Percentiles rank a stretch among this genome's conserved stretches.
Conservation (phyloP, 257 asterid species). For the Solanum etuberosum region DNA sequence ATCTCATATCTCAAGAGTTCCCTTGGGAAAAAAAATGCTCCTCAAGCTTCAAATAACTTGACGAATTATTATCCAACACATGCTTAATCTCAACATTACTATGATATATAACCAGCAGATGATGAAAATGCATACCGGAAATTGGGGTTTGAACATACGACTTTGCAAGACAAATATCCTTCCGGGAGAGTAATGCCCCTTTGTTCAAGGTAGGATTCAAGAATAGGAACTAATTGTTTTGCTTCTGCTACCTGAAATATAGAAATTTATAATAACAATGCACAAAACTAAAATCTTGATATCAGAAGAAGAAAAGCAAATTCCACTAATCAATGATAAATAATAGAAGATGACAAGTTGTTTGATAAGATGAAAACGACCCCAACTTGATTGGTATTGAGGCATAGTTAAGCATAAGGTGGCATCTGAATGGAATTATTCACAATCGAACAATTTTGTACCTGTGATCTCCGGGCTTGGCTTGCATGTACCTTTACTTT, state of each 20-base stretch:
- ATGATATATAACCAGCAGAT: not conserved
- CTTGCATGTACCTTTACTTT: not conserved
- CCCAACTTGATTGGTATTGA: not conserved
- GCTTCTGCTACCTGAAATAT: constrained; percentile 56
- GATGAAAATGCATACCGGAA: constrained; percentile 40
- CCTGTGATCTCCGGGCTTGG: not conserved
- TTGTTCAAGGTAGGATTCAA: constrained; percentile 81
- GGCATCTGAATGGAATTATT: not conserved
- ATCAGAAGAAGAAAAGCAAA: not conserved
- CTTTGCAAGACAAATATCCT: constrained; percentile 67
- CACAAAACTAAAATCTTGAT: not conserved
- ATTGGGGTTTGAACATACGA: constrained; percentile 78
- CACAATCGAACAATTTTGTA: not conserved
- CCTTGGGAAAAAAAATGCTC: not conserved
- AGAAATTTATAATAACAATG: not conserved
- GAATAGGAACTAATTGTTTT: constrained; percentile 51
- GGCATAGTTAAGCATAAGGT: not conserved
- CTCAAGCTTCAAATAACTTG: not conserved
- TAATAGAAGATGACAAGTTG: not conserved
- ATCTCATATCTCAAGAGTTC: not conserved
- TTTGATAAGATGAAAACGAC: not conserved
- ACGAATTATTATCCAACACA: not conserved
- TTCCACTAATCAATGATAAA: not conserved
- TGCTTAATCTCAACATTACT: not conserved
- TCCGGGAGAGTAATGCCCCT: constrained; percentile 77